Conservation (phyloP, 2,329 filamentous ascomycete species). For the Monilinia laxa region DNA sequence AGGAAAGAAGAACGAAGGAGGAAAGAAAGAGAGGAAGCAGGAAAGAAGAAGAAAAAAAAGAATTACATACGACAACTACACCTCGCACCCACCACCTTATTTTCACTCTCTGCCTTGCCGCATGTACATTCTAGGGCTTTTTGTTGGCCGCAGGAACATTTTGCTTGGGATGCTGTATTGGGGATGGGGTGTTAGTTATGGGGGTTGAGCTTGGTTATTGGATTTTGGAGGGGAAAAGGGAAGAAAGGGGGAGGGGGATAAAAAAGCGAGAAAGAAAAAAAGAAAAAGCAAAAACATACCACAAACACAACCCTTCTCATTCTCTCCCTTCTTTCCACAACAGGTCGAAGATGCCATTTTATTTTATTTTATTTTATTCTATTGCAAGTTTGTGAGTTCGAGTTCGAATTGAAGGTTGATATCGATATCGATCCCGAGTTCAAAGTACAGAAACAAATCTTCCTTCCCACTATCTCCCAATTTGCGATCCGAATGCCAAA, state of each 20-base stretch:
- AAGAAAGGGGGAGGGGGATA: conserved; percentile 1
- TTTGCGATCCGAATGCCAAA: too few relatives aligned
- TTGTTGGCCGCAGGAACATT: conserved; percentile 88
- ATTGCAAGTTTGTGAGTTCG: too few relatives aligned
- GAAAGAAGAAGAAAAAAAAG: conserved; percentile 42
- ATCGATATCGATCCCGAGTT: too few relatives aligned
- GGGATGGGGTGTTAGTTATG: not conserved
- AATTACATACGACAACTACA: conserved; percentile 69
- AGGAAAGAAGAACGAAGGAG: conserved; percentile 38
- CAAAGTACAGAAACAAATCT: too few relatives aligned
- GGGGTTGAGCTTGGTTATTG: too few relatives aligned
- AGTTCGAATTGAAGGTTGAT: too few relatives aligned
- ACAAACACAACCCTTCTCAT: conserved; percentile 35
- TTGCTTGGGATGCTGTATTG: conserved; percentile 56
- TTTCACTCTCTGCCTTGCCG: conserved; percentile 73
- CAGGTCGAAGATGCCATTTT: conserved; percentile 38
- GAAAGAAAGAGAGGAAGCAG: conserved; percentile 45
- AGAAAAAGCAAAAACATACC: conserved; percentile 32
- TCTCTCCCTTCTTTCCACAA: conserved; percentile 37
- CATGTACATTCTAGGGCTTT: conserved; percentile 85
- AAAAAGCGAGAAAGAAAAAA: not conserved
- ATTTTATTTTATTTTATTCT: conserved; percentile 17
- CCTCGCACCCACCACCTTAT: conserved; percentile 67
- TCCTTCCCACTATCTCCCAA: too few relatives aligned
- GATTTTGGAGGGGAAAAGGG: not conserved